Base-by-base conservation (phyloP, 2,329 filamentous ascomycete species). In the Penicillium capsulatum region DNA sequence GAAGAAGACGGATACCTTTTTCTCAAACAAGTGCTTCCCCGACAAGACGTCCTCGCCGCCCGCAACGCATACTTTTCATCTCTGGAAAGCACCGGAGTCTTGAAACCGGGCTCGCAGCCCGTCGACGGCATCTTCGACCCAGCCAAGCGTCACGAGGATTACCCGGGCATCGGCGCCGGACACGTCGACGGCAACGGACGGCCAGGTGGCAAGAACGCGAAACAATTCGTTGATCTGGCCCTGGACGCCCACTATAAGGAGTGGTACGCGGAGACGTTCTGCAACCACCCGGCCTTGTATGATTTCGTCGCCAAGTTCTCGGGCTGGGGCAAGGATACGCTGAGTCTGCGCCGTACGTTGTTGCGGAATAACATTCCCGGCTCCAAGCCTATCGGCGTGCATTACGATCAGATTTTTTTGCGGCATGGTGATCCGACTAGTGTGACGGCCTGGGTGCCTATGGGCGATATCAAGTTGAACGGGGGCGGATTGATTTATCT, bases 401-500 rank as follows among this genome's bases (percentile, higher is more conserved):
- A 80, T 44, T 80, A 80, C 48, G 76, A 80, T 49, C 75, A 80
- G 58, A 77, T 74, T 15, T 80, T 79, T 49, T 55, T 80, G 33
- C 57, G 75, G 1, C 55, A 77, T 50, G 77, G 76, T 1, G 75
- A 77, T 34, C 69, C 73, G 1, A 76, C 74, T 0, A 70, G 67
- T 19, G 60, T 79, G 1, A 80, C 76, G 3, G 76, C 74, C 0
- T 80, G 76, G 76, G 70, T 79, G 0, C 73, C 76, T 0, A 75
- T 79, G 46, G 75, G 75, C 0, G 72, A 78, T 51, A 55, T 79
- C 3, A 64, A 67, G 14, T 37, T 79, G 4, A 69, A 73, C 31
- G 77, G 78, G 0, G 77, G 78, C 4, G 77, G 78, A 0, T 53
- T 81, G 38, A 78, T 81, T 1, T 81, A 81, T 43, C 61, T 81